Evolutionary conservation across 108 stramenopile species (phyloP).

Genomic region (Stephanodiscus triporus): DNA sequence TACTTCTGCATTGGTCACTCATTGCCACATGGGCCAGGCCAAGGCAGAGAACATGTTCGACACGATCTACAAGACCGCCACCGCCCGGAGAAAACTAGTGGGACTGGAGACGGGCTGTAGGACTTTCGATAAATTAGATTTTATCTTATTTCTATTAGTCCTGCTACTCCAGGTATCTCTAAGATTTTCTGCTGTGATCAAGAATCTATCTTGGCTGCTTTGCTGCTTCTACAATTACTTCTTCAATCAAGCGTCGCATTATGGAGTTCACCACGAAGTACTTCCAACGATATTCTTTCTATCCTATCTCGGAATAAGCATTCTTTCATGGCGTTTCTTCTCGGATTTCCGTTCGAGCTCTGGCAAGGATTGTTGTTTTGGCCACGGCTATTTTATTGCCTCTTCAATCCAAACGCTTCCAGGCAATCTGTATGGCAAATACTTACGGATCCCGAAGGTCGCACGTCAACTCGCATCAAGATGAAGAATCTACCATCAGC

Average conservation of each 20-base stretch:
- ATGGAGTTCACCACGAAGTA: neutral
- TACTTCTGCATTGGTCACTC: neutral
- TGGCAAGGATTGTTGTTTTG: no score
- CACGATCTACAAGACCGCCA: neutral
- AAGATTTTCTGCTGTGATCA: neutral
- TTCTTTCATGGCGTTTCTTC: neutral
- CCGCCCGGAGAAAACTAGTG: neutral
- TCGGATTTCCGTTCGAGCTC: no score
- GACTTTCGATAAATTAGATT: slow-evolving; percentile 3
- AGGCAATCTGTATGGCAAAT: no score
- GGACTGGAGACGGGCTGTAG: slow-evolving; percentile 5
- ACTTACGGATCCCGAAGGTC: neutral
- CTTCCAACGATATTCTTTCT: neutral
- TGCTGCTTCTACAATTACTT: slow-evolving; percentile 1
- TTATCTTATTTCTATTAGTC: neutral
- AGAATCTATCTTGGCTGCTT: neutral
- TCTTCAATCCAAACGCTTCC: no score
- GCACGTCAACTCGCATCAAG: neutral
- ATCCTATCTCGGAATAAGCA: neutral
- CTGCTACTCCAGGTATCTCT: slow-evolving; percentile 8
- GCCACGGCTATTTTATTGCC: no score
- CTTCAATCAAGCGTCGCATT: neutral
- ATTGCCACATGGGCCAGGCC: neutral
- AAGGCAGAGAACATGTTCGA: neutral
- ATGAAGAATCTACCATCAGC: no score